Conservation (phyloP, 768 basidiomycete genomes). For the Tulasnella sp. region DNA sequence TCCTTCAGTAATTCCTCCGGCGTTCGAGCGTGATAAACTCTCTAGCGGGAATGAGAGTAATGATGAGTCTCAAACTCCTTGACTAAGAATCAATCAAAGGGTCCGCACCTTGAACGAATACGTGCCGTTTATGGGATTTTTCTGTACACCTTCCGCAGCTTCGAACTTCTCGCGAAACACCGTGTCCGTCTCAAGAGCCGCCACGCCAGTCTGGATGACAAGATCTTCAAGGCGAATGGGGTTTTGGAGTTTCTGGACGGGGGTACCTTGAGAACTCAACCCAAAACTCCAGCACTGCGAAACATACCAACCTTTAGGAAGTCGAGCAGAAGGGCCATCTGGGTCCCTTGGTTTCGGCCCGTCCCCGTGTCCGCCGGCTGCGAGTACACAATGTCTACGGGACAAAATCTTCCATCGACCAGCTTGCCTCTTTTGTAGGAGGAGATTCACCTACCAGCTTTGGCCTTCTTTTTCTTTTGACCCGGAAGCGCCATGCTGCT, state of each 20-base stretch:
- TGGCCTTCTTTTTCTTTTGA: conserved; percentile 22
- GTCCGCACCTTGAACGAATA: conserved; percentile 75
- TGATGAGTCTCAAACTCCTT: neutral
- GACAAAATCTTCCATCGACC: neutral
- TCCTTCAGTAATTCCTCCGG: conserved; percentile 80
- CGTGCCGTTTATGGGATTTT: conserved; percentile 78
- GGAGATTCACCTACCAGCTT: neutral
- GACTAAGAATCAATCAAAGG: neutral
- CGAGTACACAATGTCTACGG: conserved; percentile 70
- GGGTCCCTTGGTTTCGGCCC: conserved; percentile 78
- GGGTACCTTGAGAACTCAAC: neutral
- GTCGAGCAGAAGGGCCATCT: conserved; percentile 78
- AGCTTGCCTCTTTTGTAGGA: too few species aligned
- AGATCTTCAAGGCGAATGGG: conserved; percentile 88
- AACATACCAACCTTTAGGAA: conserved; percentile 61
- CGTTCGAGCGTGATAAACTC: conserved; percentile 43
- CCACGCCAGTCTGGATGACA: conserved; percentile 73
- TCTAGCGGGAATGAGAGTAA: conserved; percentile 58
- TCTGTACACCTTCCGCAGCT: conserved; percentile 71
- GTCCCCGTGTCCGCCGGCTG: conserved; percentile 84
- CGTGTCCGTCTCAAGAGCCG: conserved; percentile 62
- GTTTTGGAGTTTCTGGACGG: conserved; percentile 48
- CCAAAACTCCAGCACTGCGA: neutral
- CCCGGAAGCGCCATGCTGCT: conserved; percentile 8
- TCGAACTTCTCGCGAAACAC: conserved; percentile 60